Conservation (phyloP, 257 asterid species). For the Solanum raphanifolium region DNA sequence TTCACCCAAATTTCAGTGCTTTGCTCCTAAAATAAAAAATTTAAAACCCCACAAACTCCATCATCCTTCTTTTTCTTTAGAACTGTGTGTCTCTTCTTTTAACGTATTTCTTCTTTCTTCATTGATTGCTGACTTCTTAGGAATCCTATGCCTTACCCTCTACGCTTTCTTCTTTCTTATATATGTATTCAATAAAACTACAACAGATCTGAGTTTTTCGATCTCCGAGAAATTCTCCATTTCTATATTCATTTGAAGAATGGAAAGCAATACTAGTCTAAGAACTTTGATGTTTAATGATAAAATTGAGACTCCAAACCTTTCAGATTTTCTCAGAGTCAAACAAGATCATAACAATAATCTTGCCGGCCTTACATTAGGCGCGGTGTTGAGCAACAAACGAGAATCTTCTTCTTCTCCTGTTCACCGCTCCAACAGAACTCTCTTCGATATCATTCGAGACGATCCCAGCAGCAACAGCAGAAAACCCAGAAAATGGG, state of each 20-base stretch:
- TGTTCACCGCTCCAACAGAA: conserved; percentile 24
- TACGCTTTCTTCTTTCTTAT: background rate
- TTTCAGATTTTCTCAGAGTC: conserved; percentile 14
- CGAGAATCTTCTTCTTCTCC: conserved; percentile 4
- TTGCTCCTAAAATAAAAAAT: background rate
- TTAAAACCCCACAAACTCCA: background rate
- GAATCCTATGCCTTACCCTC: background rate
- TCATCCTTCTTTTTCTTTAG: background rate
- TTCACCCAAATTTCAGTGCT: no score
- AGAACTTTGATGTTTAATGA: conserved; percentile 1
- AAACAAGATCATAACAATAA: background rate
- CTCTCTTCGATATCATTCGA: conserved; percentile 50
- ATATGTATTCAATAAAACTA: background rate
- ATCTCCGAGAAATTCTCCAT: background rate
- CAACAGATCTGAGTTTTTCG: background rate
- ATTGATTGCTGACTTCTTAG: background rate
- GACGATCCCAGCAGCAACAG: conserved; percentile 41
- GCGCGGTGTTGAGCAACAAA: conserved; percentile 7
- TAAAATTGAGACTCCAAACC: conserved; percentile 11
- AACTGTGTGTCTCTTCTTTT: background rate
- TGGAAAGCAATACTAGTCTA: background rate
- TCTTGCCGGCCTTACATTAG: conserved; percentile 5
- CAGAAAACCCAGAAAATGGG: conserved; percentile 37
- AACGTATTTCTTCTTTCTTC: background rate
- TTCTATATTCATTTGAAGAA: background rate